Base-by-base conservation (phyloP, 2,329 filamentous ascomycete genomes). In the Cladosporium austrohemisphaericum region DNA sequence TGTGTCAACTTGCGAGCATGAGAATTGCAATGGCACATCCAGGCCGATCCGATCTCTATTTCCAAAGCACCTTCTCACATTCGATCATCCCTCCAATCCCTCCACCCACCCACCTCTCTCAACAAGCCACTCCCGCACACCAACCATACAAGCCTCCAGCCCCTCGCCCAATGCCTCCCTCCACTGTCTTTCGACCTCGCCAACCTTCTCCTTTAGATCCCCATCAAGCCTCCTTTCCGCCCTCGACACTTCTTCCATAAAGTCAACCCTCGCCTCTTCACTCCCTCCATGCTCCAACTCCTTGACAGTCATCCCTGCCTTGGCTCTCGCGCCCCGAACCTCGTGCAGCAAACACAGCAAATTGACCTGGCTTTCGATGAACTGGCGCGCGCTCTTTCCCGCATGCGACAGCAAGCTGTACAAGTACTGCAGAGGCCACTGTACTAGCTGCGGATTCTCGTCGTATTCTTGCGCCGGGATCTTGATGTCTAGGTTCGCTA, bases 321-420 rank as follows among this genome's bases (percentile, higher is more conserved):
- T 76, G 63, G 88, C 84, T 2, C 88, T 82, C 0, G 84, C 84
- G 47, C 87, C 88, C 64, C 89, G 88, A 46, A 95, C 89, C 68
- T 96, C 90, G 61, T 96, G 93, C 50, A 95, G 71, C 29, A 97
- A 75, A 62, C 92, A 97, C 19, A 95, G 76, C 26, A 96, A 74
- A 63, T 96, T 96, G 23, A 83, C 92, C 72, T 97, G 92, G 5
- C 84, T 86, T 72, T 97, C 93, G 61, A 97, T 96, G 69, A 95
- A 97, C 67, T 97, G 93, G 63, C 95, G 94, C 7, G 89, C 92
- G 60, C 86, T 91, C 72, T 93, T 95, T 66, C 94, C 88, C 0
- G 90, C 86, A 61, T 97, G 92, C 5, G 84, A 79, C 7, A 98
- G 76, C 19, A 97, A 73, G 38, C 83, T 86, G 67, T 90, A 93